These are phyloP conservation scores for Diaporthe sp. DNA, from an alignment of 2,329 filamentous ascomycete genomes.

Conservation along the genomic window DNA sequence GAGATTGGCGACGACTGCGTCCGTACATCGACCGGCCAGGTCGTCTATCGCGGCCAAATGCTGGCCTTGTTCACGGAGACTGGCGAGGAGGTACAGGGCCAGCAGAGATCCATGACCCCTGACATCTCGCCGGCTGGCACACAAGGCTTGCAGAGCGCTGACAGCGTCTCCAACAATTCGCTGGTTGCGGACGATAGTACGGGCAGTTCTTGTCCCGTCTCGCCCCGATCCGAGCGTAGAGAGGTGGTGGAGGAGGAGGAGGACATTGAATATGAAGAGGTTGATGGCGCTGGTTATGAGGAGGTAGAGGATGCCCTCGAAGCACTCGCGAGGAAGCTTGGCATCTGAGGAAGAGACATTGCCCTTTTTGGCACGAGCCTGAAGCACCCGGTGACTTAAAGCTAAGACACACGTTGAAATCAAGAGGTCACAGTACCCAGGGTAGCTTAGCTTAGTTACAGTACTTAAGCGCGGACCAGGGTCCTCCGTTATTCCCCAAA, in stretches of 20 bases:
- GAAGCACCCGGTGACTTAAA: background rate
- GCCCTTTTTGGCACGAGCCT: background rate
- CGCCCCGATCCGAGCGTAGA: background rate
- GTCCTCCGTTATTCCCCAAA: conserved; percentile 12
- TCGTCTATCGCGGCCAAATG: conserved; percentile 52
- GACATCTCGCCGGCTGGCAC: background rate
- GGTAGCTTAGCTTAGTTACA: conserved; percentile 13
- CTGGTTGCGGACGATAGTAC: conserved; percentile 58
- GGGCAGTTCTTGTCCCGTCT: background rate
- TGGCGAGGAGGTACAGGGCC: conserved; percentile 42
- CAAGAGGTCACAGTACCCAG: background rate
- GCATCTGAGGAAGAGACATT: conserved; percentile 3
- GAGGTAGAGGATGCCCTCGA: conserved; percentile 59
- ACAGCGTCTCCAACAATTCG: conserved; percentile 63
- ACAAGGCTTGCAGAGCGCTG: background rate
- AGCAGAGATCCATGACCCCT: background rate
- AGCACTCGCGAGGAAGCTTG: conserved; percentile 31
- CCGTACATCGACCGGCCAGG: conserved; percentile 47
- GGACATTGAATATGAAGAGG: conserved; percentile 66
- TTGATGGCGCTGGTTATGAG: conserved; percentile 67
- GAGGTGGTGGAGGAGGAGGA: conserved; percentile 63
- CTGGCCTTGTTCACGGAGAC: conserved; percentile 48
- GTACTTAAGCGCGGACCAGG: conserved; percentile 30
- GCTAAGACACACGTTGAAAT: background rate
- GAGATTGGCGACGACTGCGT: conserved; percentile 42